A percentile compares a stretch with the other conserved stretches of the same genome.
Conservation (phyloP, 805 yeast genomes). For the Saccharomycopsis javanensis region DNA sequence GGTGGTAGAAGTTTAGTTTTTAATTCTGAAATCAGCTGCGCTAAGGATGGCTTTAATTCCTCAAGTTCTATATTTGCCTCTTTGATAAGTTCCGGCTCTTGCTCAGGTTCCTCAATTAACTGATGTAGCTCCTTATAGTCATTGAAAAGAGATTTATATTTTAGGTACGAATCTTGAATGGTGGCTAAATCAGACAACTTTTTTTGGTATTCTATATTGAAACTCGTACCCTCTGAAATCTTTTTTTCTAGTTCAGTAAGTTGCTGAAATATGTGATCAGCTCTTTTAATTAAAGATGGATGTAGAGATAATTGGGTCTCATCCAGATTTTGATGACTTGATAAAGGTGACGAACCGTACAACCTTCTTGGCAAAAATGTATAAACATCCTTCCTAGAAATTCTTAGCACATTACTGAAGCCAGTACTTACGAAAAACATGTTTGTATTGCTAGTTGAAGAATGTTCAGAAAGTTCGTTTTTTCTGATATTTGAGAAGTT, state of each 20-base stretch:
- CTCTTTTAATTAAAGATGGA: constrained; percentile 41
- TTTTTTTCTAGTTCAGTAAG: constrained; percentile 31
- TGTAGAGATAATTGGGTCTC: constrained; percentile 29
- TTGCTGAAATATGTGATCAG: constrained; percentile 34
- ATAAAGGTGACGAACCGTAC: not conserved
- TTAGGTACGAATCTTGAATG: constrained; percentile 33
- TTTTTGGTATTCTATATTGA: constrained; percentile 41
- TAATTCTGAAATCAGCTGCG: constrained; percentile 34
- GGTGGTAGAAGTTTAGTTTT: constrained; percentile 61
- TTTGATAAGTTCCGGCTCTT: constrained; percentile 38
- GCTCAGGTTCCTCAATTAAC: constrained; percentile 31
- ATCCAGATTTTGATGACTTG: not conserved
- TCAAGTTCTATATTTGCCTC: constrained; percentile 60
- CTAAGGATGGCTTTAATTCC: constrained; percentile 35
- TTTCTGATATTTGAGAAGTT: no score
- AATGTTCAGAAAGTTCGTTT: not conserved
- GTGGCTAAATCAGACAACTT: constrained; percentile 36
- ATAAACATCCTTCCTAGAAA: not conserved
- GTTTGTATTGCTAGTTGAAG: not conserved
- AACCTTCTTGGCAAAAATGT: not conserved
- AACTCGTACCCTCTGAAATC: constrained; percentile 34
- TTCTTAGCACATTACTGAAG: not conserved
- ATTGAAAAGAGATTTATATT: constrained; percentile 28
- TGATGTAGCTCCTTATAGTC: constrained; percentile 29
- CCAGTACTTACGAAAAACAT: not conserved